Evolutionary conservation across 495 filamentous ascomycete genomes (phyloP).

Genomic region (Penicillium psychrofluorescens): DNA sequence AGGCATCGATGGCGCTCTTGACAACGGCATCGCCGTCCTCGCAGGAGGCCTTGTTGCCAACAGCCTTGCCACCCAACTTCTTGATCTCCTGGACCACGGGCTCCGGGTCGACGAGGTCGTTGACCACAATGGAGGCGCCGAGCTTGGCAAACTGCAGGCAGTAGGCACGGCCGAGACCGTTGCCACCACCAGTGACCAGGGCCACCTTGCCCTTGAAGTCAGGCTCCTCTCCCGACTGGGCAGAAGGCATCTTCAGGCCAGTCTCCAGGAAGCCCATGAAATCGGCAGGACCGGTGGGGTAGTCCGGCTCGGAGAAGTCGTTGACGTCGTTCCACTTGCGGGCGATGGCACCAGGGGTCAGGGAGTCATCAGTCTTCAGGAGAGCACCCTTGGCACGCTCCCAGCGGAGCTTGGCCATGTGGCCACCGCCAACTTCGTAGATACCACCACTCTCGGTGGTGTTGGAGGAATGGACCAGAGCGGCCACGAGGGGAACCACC

Average conservation of each 20-base stretch:
- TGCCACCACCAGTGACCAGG: slow-evolving; percentile 86
- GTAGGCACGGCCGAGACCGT: slow-evolving; percentile 82
- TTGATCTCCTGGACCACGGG: slow-evolving; percentile 86
- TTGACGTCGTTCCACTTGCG: slow-evolving; percentile 82
- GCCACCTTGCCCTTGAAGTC: slow-evolving; percentile 89
- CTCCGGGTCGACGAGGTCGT: slow-evolving; percentile 92
- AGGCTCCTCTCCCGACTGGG: slow-evolving; percentile 66
- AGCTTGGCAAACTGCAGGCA: slow-evolving; percentile 83
- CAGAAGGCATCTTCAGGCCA: slow-evolving; percentile 69
- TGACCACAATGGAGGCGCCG: slow-evolving; percentile 88
- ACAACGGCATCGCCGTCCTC: slow-evolving; percentile 92
- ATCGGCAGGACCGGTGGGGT: slow-evolving; percentile 83
- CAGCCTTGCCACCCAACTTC: slow-evolving; percentile 82
- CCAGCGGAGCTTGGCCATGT: slow-evolving; percentile 91
- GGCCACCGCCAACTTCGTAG: slow-evolving; percentile 90
- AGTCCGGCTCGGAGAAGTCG: slow-evolving; percentile 78
- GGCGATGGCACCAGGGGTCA: slow-evolving; percentile 83
- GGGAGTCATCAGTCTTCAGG: slow-evolving; percentile 78
- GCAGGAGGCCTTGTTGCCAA: slow-evolving; percentile 86
- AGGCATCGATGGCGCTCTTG: slow-evolving; percentile 87
- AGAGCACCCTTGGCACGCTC: slow-evolving; percentile 88
- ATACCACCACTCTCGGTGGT: slow-evolving; percentile 77
- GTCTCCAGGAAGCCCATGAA: slow-evolving; percentile 84
- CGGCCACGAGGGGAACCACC: slow-evolving; percentile 90
- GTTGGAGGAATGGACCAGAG: slow-evolving; percentile 84